phyloP scores from a whole-genome alignment of 768 basidiomycete genomes.

The Mycena olivaceomarginata region DNA sequence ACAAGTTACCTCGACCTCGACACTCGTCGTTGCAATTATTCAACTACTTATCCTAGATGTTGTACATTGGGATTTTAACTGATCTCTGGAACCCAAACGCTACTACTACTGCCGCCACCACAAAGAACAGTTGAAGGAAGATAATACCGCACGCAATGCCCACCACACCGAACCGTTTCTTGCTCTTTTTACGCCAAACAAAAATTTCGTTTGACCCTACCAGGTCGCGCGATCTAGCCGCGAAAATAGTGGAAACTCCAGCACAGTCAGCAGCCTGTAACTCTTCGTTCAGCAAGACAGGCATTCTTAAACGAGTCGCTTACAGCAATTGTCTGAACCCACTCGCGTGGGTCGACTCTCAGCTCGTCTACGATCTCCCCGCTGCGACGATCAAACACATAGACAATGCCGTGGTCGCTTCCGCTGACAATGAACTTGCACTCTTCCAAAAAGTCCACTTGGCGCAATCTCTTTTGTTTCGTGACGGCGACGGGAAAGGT shows the following conservation, averaged over 20 bases:
- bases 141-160: constrained; percentile 19
- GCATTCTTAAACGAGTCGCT: constrained; percentile 24
- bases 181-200: constrained; percentile 31
- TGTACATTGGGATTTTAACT: constrained; percentile 12
- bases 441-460: constrained; percentile 40
- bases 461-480: constrained; percentile 32
- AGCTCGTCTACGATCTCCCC: constrained; percentile 34
- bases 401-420: constrained; percentile 46
- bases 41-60: neutral
- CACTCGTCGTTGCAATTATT: constrained; percentile 2
- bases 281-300: constrained; percentile 17
- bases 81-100: constrained; percentile 18
- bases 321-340: constrained; percentile 39
- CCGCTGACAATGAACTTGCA: constrained; percentile 38
- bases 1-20: too few relatives aligned
- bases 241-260: constrained; percentile 32
- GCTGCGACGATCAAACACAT: constrained; percentile 40
- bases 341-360: constrained; percentile 33
- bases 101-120: constrained; percentile 8
- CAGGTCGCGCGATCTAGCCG: constrained; percentile 34
- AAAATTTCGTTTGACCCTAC: constrained; percentile 28
- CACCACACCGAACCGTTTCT: constrained; percentile 22
- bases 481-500: constrained; percentile 36
- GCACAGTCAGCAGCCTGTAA: constrained; percentile 35
- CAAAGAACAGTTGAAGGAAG: constrained; percentile 29